Conservation (phyloP, 371 early-diverging fungal genomes). For the Apophysomyces sp. region DNA sequence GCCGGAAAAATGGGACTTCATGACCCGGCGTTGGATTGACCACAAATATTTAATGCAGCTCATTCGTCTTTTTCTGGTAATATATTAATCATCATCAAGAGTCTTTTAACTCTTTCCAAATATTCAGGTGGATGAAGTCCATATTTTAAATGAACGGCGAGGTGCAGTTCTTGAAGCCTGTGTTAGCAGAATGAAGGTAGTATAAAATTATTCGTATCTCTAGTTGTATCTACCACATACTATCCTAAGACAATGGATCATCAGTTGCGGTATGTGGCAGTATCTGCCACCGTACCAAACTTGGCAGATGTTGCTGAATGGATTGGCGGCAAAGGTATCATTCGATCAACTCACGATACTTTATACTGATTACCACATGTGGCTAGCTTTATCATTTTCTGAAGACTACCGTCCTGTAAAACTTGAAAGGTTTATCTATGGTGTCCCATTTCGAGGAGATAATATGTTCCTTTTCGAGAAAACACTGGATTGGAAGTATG, state of each 20-base stretch:
- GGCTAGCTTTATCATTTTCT: constrained; percentile 51
- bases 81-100: too few relatives aligned
- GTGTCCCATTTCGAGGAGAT: constrained; percentile 35
- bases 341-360: background rate
- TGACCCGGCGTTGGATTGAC: constrained; percentile 64
- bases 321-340: constrained; percentile 46
- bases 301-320: constrained; percentile 76
- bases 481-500: constrained; percentile 65
- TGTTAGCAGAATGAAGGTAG: constrained; percentile 51
- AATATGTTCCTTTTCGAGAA: constrained; percentile 67
- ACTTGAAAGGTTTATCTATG: constrained; percentile 63
- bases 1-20: constrained; percentile 81
- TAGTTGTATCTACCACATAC: background rate
- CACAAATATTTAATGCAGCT: constrained; percentile 30
- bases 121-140: constrained; percentile 55
- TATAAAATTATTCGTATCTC: background rate
- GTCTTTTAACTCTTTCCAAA: too few relatives aligned
- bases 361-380: background rate
- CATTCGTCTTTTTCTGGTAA: constrained; percentile 46
- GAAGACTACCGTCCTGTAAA: constrained; percentile 82
- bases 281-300: constrained; percentile 92
- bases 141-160: constrained; percentile 47
- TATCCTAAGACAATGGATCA: constrained; percentile 23
- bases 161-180: constrained; percentile 57
- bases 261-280: constrained; percentile 54